A percentile compares a stretch with the other conserved stretches of the same genome.
Evolutionary conservation across 371 early-diverging fungal genomes (phyloP).

Genomic region (Rhizopus arrhizus): DNA sequence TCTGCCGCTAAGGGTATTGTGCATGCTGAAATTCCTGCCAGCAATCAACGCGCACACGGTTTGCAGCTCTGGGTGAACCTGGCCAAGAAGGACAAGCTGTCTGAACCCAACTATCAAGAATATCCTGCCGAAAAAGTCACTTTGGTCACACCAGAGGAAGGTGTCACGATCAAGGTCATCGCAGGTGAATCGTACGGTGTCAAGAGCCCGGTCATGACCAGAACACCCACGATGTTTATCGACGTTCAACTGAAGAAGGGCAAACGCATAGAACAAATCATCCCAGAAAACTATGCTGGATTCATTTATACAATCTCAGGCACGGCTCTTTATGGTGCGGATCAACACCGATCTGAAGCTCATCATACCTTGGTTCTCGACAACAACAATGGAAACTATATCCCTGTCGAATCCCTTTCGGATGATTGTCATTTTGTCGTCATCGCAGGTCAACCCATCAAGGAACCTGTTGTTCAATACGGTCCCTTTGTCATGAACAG

Average conservation of each 20-base stretch:
- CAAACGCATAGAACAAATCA: conserved; percentile 54
- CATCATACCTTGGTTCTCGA: conserved; percentile 56
- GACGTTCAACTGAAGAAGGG: conserved; percentile 65
- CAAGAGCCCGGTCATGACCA: conserved; percentile 60
- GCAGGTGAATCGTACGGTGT: conserved; percentile 72
- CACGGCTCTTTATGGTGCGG: conserved; percentile 52
- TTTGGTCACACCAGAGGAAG: conserved; percentile 55
- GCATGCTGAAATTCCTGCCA: conserved; percentile 77
- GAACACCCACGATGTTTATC: conserved; percentile 74
- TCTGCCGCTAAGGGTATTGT: conserved; percentile 80
- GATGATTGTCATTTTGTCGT: conserved; percentile 61
- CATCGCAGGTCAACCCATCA: conserved; percentile 62
- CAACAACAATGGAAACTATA: conserved; percentile 43
- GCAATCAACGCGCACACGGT: conserved; percentile 53
- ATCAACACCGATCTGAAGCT: conserved; percentile 49
- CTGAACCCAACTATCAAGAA: conserved; percentile 79
- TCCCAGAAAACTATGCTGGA: conserved; percentile 62
- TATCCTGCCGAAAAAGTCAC: conserved; percentile 61
- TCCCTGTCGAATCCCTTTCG: conserved; percentile 53
- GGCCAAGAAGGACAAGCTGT: conserved; percentile 75
- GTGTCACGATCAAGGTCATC: conserved; percentile 74
- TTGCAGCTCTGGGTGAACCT: conserved; percentile 89
- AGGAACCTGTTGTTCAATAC: conserved; percentile 60
- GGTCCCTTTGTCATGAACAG: conserved; percentile 71
- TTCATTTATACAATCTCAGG: conserved; percentile 74